Conservation (phyloP, 805 yeast species). For the Candida succiphila region DNA sequence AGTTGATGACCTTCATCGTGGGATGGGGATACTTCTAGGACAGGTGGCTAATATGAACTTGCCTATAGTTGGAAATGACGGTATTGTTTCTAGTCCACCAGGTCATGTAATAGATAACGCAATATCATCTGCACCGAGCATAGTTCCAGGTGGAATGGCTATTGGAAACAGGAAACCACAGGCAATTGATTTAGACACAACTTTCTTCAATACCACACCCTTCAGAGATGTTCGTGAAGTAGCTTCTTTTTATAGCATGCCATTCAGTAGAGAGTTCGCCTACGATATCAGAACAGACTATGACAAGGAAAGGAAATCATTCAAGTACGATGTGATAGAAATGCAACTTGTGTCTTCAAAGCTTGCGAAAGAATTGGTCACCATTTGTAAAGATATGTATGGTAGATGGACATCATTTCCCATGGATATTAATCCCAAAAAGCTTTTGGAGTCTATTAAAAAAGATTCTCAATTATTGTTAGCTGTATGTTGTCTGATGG, state of each 20-base stretch:
- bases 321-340: slow-evolving; percentile 10
- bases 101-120: too few relatives aligned
- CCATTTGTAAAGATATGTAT: slow-evolving; percentile 43
- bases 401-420: slow-evolving; percentile 68
- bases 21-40: too few relatives aligned
- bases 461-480: slow-evolving; percentile 46
- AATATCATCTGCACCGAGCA: too few relatives aligned
- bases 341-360: slow-evolving; percentile 34
- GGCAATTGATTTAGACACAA: slow-evolving; percentile 2
- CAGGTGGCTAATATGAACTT: too few relatives aligned
- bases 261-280: slow-evolving; percentile 17
- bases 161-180: background rate
- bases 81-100: too few relatives aligned
- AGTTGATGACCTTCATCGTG: too few relatives aligned
- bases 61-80: too few relatives aligned
- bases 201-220: slow-evolving; percentile 14
- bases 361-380: slow-evolving; percentile 36
- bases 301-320: slow-evolving; percentile 2
- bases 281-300: slow-evolving; percentile 7
- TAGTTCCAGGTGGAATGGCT: too few relatives aligned
- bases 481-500: slow-evolving; percentile 50
- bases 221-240: slow-evolving; percentile 13
- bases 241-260: slow-evolving; percentile 11
- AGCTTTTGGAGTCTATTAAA: background rate
- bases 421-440: slow-evolving; percentile 10